Evolutionary conservation across 108 stramenopile species (phyloP).

Genomic region (Nitzschia putrida): DNA sequence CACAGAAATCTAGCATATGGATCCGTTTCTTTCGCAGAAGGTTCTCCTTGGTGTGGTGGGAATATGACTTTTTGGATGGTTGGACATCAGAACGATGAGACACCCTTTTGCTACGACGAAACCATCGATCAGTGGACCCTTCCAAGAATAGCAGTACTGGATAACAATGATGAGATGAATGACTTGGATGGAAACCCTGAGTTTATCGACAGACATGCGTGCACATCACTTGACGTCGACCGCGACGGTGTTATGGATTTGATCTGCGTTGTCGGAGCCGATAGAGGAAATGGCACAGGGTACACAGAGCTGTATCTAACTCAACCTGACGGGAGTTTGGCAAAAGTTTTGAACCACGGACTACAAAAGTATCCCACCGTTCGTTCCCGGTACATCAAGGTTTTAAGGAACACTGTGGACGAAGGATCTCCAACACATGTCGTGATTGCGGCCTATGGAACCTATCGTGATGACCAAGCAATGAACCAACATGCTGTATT

Average conservation of each 20-base stretch:
- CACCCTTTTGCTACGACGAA: constrained; percentile 12
- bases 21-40: constrained; percentile 8
- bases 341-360: constrained; percentile 10
- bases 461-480: constrained; percentile 2
- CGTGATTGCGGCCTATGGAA: constrained; percentile 11
- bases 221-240: constrained; percentile 12
- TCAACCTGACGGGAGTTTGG: constrained; percentile 1
- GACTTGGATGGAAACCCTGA: constrained; percentile 1
- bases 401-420: constrained; percentile 3
- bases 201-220: constrained; percentile 12
- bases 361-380: constrained; percentile 14
- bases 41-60: constrained; percentile 15
- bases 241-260: constrained; percentile 9
- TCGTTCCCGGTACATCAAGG: background rate
- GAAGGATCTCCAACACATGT: constrained; percentile 15
- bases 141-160: constrained; percentile 3
- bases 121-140: background rate
- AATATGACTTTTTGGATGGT: constrained; percentile 12
- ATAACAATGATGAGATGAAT: constrained; percentile 5
- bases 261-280: constrained; percentile 8
- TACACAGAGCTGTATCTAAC: constrained; percentile 16
- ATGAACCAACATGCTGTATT: constrained; percentile 11
- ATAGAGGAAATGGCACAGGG: constrained; percentile 6
- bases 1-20: constrained; percentile 1
- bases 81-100: constrained; percentile 17